phyloP scores from a whole-genome alignment of 176 grass and related monocot genomes.

The Luzula sylvatica region DNA sequence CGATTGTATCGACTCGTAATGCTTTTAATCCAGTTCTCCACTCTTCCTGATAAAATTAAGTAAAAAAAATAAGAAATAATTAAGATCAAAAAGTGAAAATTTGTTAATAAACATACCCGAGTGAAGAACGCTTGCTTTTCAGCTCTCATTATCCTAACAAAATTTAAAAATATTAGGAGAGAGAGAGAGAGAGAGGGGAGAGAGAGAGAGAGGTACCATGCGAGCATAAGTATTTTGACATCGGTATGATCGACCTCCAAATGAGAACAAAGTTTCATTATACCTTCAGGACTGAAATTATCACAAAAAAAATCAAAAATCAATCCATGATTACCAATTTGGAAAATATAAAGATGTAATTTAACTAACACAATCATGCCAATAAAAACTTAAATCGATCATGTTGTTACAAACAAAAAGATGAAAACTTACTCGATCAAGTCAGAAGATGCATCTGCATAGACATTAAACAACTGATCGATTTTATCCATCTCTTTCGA shows the following conservation, averaged over 20 bases:
- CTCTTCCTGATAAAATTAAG: slow-evolving; percentile 57
- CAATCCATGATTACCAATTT: neutral
- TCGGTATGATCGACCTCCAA: slow-evolving; percentile 91
- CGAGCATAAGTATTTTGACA: slow-evolving; percentile 97
- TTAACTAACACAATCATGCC: too few species aligned
- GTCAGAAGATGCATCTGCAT: slow-evolving; percentile 60
- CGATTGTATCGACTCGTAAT: slow-evolving; percentile 78
- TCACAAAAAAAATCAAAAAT: neutral
- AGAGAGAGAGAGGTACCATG: slow-evolving; percentile 48
- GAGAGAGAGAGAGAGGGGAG: neutral
- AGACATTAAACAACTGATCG: slow-evolving; percentile 74
- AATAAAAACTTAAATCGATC: too few species aligned
- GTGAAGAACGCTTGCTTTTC: slow-evolving; percentile 96
- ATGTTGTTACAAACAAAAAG: too few species aligned
- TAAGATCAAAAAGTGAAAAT: neutral
- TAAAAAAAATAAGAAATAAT: slow-evolving; percentile 6
- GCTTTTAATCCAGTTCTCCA: slow-evolving; percentile 88
- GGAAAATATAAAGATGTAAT: slow-evolving; percentile 1
- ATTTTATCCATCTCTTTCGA: slow-evolving; percentile 94
- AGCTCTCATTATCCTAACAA: slow-evolving; percentile 89
- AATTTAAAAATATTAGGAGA: neutral
- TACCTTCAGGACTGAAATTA: slow-evolving; percentile 81
- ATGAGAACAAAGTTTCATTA: slow-evolving; percentile 75
- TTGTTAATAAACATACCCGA: slow-evolving; percentile 45
- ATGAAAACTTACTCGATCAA: slow-evolving; percentile 69